A percentile compares a stretch with the other conserved stretches of the same genome.
Conservation (phyloP, 371 early-diverging fungal species). For the Mitosporidium daphniae region DNA sequence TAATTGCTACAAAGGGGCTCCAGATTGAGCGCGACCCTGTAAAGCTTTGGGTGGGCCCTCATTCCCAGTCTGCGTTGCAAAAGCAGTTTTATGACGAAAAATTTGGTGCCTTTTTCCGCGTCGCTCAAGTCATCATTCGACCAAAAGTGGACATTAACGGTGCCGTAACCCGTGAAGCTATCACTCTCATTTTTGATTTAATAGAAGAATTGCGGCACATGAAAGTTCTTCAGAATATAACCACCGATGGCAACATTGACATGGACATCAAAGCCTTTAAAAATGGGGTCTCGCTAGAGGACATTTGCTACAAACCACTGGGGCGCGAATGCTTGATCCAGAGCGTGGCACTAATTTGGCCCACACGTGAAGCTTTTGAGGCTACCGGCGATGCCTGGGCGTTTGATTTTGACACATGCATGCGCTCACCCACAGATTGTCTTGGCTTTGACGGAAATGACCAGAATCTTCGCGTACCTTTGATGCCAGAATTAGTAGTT, state of each 20-base stretch:
- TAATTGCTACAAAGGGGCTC: constrained; percentile 7
- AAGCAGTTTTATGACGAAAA: constrained; percentile 23
- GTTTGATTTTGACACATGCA: too few species aligned
- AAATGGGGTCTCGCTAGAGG: constrained; percentile 12
- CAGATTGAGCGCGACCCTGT: constrained; percentile 17
- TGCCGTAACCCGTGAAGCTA: constrained; percentile 4
- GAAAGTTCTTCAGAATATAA: constrained; percentile 11
- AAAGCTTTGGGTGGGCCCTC: constrained; percentile 25
- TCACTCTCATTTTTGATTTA: constrained; percentile 11
- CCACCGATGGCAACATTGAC: neutral
- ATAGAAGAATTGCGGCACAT: constrained; percentile 14
- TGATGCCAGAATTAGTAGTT: constrained; percentile 22
- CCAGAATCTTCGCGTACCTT: too few species aligned
- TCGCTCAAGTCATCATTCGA: constrained; percentile 22
- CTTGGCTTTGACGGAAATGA: constrained; percentile 18
- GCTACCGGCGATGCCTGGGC: too few species aligned
- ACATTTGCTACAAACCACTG: constrained; percentile 25
- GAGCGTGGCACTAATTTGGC: too few species aligned
- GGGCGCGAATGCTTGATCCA: constrained; percentile 23
- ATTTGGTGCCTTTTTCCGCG: constrained; percentile 29
- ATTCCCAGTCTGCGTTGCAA: constrained; percentile 15
- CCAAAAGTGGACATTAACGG: too few species aligned
- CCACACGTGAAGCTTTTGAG: too few species aligned
- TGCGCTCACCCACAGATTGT: constrained; percentile 17
- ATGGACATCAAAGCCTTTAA: neutral